Evolutionary conservation across 352 stramenopile genomes (phyloP), one percentile per base, ranked within the genome.

Genomic region (Pythium sp.): DNA sequence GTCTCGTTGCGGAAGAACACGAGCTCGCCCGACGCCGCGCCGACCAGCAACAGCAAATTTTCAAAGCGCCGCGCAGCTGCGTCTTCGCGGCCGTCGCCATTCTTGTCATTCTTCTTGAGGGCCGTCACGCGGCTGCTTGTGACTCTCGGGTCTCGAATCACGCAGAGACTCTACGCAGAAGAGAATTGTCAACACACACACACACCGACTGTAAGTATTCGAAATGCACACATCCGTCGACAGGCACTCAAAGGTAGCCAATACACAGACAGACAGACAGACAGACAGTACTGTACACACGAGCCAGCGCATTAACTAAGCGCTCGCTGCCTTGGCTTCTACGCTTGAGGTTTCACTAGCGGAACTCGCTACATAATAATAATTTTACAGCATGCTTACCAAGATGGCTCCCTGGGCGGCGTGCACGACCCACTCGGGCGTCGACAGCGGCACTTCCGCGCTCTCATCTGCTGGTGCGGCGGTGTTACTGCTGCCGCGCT

Each of bases 1-100:
- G 82, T 64, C 12, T 82, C 69, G 38, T 79, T 71, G 32, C 67
- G 74, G 58, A 87, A 72, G 58, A 90, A 70, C 43, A 88, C 78
- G 46, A 90, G 64, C 64, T 81, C 77, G 14, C 80, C 80, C 11
- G 59, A 58, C 0, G 76, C 72, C 9, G 78, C 79, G 43, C 80
- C 81, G 11, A 76, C 72, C 41, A 81, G 34, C 14, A 89, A 62
- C 62, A 87, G 57, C 55, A 71, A 58, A 20, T 77, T 76, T 32
- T 71, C 56, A 6, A 38, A 51, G 4, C 14, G 55, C 22, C 7
- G 55, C 22, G 54, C 58, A 38, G 74, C 51, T 22, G 67, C 71
- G 3, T 62, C 18, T 38, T 64, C 34, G n/a, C 28, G 15, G 20
- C 15, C 43, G 62, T 61, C 41, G 15, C 9, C 41, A 49, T 49